Conservation (phyloP, 164 flowering plant genomes). For the Houttuynia cordata region DNA sequence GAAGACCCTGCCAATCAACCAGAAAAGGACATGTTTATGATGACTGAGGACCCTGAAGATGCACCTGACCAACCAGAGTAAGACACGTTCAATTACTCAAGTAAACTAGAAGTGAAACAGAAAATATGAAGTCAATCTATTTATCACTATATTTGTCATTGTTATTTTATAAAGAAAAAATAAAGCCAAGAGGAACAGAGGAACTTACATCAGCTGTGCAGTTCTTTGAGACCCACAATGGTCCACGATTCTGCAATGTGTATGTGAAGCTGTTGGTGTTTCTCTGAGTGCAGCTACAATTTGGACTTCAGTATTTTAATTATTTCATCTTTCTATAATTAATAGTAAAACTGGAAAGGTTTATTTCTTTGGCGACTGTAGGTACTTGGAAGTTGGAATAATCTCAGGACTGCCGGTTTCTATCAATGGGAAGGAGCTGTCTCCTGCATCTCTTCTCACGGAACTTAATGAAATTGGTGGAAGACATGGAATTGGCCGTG, state of each 20-base stretch:
- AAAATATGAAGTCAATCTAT: too few species aligned
- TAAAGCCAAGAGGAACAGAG: too few species aligned
- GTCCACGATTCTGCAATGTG: too few species aligned
- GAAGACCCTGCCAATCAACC: conserved; percentile 97
- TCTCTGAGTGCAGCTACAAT: too few species aligned
- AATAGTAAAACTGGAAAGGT: background rate
- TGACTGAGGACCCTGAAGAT: conserved; percentile 70
- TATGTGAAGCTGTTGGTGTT: too few species aligned
- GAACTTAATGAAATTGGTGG: conserved; percentile 82
- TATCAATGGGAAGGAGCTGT: conserved; percentile 54
- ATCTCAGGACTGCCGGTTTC: conserved; percentile 72
- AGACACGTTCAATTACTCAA: conserved; percentile 8
- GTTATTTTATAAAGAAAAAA: too few species aligned
- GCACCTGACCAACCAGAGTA: conserved; percentile 85
- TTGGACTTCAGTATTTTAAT: background rate
- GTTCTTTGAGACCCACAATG: too few species aligned
- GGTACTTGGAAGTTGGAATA: conserved; percentile 52
- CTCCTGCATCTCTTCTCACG: conserved; percentile 72
- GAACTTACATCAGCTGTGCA: too few species aligned
- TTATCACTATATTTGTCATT: background rate
- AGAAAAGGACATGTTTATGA: conserved; percentile 84
- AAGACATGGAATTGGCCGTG: conserved; percentile 77
- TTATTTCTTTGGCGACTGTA: background rate
- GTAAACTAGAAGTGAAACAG: background rate
- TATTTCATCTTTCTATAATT: background rate